Conservation (phyloP, 2,329 filamentous ascomycete species). For the Paraphoma sp. region DNA sequence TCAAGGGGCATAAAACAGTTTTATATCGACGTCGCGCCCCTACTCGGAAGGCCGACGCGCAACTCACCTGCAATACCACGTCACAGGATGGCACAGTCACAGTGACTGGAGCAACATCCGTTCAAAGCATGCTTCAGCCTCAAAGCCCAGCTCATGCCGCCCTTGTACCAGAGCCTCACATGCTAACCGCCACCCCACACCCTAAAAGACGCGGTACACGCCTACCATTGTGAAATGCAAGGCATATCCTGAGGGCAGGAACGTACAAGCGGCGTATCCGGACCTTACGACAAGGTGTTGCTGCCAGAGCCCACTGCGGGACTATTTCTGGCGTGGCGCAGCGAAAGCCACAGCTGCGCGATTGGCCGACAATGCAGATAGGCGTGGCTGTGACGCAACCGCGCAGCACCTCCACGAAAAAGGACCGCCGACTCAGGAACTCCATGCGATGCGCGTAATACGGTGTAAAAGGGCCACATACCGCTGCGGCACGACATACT, state of each 20-base stretch:
- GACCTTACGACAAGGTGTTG: not conserved
- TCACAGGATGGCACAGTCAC: not conserved
- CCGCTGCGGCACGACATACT: not conserved
- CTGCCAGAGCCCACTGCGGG: not conserved
- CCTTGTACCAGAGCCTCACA: not conserved
- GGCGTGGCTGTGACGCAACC: not conserved
- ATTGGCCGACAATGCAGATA: not conserved
- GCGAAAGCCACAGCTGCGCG: not conserved
- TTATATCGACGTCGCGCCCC: not conserved
- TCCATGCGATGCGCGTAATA: not conserved
- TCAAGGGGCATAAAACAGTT: not conserved
- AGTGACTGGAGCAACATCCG: not conserved
- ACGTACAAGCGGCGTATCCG: not conserved
- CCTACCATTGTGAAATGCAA: not conserved
- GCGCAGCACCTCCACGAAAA: not conserved
- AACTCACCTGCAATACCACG: not conserved
- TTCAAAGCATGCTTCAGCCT: not conserved
- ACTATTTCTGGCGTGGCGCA: constrained; percentile 3
- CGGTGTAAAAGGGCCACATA: not conserved
- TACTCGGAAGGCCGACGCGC: not conserved
- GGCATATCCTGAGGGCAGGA: not conserved
- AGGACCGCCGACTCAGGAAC: not conserved
- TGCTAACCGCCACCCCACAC: not conserved
- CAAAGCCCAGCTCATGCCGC: not conserved
- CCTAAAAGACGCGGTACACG: not conserved